Evolutionary conservation across 169 alveolate species (phyloP).

Genomic region (Amoebophrya sp.): DNA sequence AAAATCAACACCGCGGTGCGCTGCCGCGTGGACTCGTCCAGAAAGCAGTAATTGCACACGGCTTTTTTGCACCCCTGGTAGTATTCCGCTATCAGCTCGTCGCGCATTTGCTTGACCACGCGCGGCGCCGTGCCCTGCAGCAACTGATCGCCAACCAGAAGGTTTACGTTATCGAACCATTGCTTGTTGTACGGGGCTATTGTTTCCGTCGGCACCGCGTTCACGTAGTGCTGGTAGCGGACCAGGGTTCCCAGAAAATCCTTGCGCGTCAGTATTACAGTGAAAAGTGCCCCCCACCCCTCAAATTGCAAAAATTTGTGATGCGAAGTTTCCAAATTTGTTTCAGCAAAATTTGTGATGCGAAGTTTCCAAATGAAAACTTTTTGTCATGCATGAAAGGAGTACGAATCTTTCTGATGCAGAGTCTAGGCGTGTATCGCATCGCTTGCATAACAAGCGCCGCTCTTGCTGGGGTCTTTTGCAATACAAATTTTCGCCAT

Average conservation of each 20-base stretch:
- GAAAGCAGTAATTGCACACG: background rate
- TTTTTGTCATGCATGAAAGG: too few relatives aligned
- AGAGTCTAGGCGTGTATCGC: too few relatives aligned
- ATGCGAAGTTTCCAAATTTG: too few relatives aligned
- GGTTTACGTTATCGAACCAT: background rate
- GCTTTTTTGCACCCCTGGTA: background rate
- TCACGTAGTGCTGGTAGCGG: background rate
- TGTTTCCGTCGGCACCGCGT: background rate
- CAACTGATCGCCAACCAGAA: background rate
- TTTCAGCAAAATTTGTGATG: too few relatives aligned
- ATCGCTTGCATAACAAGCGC: too few relatives aligned
- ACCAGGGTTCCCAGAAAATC: background rate
- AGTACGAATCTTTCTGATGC: too few relatives aligned
- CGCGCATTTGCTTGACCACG: background rate
- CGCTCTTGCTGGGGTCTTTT: too few relatives aligned
- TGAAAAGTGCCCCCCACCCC: too few relatives aligned
- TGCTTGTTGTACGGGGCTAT: background rate
- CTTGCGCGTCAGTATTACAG: too few relatives aligned
- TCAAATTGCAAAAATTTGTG: too few relatives aligned
- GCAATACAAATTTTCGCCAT: too few relatives aligned
- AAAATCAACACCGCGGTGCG: background rate
- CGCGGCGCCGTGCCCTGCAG: background rate
- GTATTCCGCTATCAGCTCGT: background rate
- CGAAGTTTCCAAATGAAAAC: too few relatives aligned
- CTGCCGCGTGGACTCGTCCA: background rate